A percentile compares a stretch with the other conserved stretches of the same genome.
These are phyloP conservation scores for Penicillium maclennaniae DNA, from an alignment of 495 filamentous ascomycete genomes.

Conservation along the genomic window DNA sequence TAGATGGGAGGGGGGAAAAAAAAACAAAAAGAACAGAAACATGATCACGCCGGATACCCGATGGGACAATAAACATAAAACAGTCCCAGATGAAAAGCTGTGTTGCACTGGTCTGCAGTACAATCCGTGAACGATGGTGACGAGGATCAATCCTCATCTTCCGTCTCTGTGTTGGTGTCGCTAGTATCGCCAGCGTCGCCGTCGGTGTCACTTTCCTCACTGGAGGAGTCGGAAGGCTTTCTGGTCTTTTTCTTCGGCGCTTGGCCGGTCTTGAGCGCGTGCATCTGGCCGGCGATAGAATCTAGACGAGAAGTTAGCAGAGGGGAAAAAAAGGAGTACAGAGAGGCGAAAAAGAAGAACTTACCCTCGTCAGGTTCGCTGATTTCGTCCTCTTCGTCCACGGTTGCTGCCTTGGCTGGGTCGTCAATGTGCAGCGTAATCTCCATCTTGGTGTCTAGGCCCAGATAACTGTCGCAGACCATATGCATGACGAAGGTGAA, in stretches of 20 bases:
- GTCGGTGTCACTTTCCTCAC: slow-evolving; percentile 87
- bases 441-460: slow-evolving; percentile 84
- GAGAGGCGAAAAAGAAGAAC: slow-evolving; percentile 20
- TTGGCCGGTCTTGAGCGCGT: slow-evolving; percentile 71
- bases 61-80: slow-evolving; percentile 8
- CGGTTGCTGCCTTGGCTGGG: slow-evolving; percentile 72
- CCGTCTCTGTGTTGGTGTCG: slow-evolving; percentile 77
- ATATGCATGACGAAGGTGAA: slow-evolving; percentile 91
- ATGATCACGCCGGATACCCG: slow-evolving; percentile 13
- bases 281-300: slow-evolving; percentile 93
- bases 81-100: slow-evolving; percentile 9
- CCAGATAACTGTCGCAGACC: slow-evolving; percentile 89
- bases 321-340: not conserved
- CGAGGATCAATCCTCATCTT: slow-evolving; percentile 50
- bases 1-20: not conserved
- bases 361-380: slow-evolving; percentile 96
- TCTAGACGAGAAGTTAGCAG: slow-evolving; percentile 52
- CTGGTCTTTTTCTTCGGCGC: slow-evolving; percentile 56
- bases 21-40: not conserved
- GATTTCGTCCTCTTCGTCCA: slow-evolving; percentile 81
- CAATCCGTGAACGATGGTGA: slow-evolving; percentile 26
- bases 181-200: slow-evolving; percentile 74
- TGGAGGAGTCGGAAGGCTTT: slow-evolving; percentile 55
- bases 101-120: slow-evolving; percentile 20
- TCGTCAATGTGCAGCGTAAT: slow-evolving; percentile 90